Conservation (phyloP, 2,329 filamentous ascomycete species). For the Harringtonia lauricola region DNA sequence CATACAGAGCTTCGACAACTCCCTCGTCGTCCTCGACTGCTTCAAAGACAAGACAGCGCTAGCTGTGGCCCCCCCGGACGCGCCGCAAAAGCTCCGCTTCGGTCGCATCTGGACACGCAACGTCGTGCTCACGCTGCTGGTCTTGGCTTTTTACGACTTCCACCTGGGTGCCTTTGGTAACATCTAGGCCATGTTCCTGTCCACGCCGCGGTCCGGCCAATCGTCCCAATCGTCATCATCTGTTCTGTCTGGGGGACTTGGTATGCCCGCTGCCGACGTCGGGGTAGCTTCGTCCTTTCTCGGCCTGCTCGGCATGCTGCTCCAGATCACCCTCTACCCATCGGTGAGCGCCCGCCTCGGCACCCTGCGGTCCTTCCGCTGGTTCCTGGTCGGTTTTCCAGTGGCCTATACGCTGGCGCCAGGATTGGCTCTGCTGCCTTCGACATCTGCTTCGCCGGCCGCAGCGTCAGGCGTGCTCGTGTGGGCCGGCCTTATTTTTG, state of each 20-base stretch:
- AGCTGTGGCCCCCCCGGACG: too few species aligned
- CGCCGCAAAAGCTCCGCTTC: conserved; percentile 27
- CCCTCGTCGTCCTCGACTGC: too few species aligned
- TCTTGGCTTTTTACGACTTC: conserved; percentile 59
- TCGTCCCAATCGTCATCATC: conserved; percentile 5
- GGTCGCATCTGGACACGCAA: conserved; percentile 35
- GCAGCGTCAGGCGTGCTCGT: conserved; percentile 38
- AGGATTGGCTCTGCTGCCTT: conserved; percentile 53
- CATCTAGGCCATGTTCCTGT: conserved; percentile 59
- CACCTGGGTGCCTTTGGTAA: conserved; percentile 60
- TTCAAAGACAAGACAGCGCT: too few species aligned
- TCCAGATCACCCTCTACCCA: conserved; percentile 61
- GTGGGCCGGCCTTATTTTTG: conserved; percentile 46
- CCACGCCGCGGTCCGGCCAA: conserved; percentile 43
- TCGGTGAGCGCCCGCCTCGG: conserved; percentile 52
- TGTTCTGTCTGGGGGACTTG: conserved; percentile 48
- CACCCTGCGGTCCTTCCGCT: conserved; percentile 54
- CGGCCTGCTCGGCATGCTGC: conserved; percentile 54
- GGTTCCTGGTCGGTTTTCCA: conserved; percentile 55
- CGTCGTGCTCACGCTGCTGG: conserved; percentile 42
- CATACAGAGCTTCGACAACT: neutral
- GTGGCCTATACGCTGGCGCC: conserved; percentile 57
- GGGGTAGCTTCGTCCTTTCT: conserved; percentile 60
- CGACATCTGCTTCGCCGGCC: conserved; percentile 26
- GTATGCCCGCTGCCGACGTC: conserved; percentile 54